phyloP scores from a whole-genome alignment of 1,284 basidiomycete genomes.

The Phellinidium pouzarii region DNA sequence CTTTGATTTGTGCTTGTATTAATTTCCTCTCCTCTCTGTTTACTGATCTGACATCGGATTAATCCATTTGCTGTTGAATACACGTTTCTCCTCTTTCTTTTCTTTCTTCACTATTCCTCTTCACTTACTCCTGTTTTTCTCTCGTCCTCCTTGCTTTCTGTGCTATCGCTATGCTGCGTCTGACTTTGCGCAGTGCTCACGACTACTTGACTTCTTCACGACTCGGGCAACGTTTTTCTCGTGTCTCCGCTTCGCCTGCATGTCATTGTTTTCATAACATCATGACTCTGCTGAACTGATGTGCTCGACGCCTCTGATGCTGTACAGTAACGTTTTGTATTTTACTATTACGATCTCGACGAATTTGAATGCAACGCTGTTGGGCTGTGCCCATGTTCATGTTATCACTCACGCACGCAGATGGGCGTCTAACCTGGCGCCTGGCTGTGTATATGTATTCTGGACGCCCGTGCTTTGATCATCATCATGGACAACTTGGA shows the following conservation, averaged over 20 bases:
- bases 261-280: background rate
- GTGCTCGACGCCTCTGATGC: background rate
- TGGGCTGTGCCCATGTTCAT: too few species aligned
- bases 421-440: background rate
- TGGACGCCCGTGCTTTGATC: background rate
- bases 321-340: background rate
- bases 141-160: conserved; percentile 2
- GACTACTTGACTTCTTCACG: background rate
- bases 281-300: background rate
- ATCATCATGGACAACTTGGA: background rate
- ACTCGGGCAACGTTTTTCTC: background rate
- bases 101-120: background rate
- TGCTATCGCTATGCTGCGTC: conserved; percentile 8
- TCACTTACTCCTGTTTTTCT: background rate
- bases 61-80: background rate
- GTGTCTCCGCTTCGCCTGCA: too few species aligned
- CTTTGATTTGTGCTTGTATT: background rate
- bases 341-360: background rate
- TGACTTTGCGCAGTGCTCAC: conserved; percentile 11
- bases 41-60: conserved; percentile 1
- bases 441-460: background rate
- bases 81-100: background rate
- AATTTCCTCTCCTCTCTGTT: background rate
- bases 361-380: too few species aligned
- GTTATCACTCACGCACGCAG: background rate